These are phyloP conservation scores for Helichrysum umbraculigerum DNA, from an alignment of 129 eudicot genomes.

Conservation along the genomic window DNA sequence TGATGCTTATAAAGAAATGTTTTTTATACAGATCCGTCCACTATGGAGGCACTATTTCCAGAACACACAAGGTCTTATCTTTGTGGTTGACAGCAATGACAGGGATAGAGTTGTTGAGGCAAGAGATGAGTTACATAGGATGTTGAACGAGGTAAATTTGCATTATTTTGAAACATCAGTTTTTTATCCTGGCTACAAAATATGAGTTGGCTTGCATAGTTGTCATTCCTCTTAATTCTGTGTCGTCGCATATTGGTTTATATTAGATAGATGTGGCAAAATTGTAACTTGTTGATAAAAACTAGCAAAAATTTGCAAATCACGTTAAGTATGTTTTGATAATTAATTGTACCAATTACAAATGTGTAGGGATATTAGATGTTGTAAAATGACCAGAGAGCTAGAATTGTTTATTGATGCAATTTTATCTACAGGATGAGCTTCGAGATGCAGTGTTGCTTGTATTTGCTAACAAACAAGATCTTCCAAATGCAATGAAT, in stretches of 20 bases:
- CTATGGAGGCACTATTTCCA: slow-evolving; percentile 99
- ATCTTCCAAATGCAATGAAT: slow-evolving; percentile 99
- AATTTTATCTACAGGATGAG: slow-evolving; percentile 68
- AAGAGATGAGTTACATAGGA: slow-evolving; percentile 97
- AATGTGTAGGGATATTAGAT: too few relatives aligned
- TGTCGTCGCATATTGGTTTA: neutral
- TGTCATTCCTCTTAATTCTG: neutral
- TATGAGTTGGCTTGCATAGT: neutral
- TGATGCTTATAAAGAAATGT: neutral
- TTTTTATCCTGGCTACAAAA: neutral
- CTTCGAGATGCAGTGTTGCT: slow-evolving; percentile 98
- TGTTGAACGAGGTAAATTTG: slow-evolving; percentile 90
- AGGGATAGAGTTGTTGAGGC: slow-evolving; percentile 99
- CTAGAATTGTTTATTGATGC: slow-evolving; percentile 16
- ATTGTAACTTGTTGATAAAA: neutral
- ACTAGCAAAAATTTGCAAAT: neutral
- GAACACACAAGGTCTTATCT: slow-evolving; percentile 98
- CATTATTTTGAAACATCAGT: neutral
- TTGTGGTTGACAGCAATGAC: slow-evolving; percentile 99
- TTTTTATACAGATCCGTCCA: slow-evolving; percentile 82
- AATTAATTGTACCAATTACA: neutral
- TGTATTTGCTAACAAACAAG: slow-evolving; percentile 99
- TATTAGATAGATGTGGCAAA: neutral
- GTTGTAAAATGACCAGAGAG: neutral
- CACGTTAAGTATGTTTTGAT: neutral